These are phyloP conservation scores for Sporothrix brunneoviolacea DNA, from an alignment of 2,329 filamentous ascomycete genomes.

Conservation along the genomic window DNA sequence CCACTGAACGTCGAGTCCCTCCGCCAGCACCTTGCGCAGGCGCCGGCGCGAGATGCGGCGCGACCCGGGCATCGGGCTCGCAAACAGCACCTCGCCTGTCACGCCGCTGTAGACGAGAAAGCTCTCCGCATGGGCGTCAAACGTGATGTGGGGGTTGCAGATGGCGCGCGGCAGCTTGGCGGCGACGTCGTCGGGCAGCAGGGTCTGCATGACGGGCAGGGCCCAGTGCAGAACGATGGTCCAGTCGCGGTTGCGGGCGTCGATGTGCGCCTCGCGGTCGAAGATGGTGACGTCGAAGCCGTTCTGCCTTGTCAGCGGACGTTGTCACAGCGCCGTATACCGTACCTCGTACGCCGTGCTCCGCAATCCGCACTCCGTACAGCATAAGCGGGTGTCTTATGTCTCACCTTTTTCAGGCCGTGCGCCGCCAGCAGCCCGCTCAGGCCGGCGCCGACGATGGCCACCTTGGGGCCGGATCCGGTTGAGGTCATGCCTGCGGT, in stretches of 20 bases:
- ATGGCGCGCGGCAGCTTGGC: constrained; percentile 25
- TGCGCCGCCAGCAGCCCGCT: constrained; percentile 32
- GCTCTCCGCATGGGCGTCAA: constrained; percentile 25
- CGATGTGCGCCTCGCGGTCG: constrained; percentile 26
- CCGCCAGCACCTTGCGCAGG: constrained; percentile 27
- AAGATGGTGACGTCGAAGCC: constrained; percentile 29
- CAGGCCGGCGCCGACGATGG: constrained; percentile 32
- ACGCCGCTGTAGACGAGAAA: constrained; percentile 29
- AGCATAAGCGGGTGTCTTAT: neutral
- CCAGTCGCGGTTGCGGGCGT: constrained; percentile 30
- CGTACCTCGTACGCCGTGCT: neutral
- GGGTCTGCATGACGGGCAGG: constrained; percentile 27
- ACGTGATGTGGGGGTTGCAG: constrained; percentile 30
- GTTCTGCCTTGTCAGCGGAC: constrained; percentile 19
- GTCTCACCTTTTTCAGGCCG: constrained; percentile 28
- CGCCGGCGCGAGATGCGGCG: constrained; percentile 29
- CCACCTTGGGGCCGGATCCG: constrained; percentile 20
- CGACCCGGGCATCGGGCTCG: constrained; percentile 26
- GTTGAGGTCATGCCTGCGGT: neutral
- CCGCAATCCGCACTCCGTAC: too few species aligned
- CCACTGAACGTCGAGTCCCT: constrained; percentile 29
- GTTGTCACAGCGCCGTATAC: neutral
- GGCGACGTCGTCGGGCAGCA: constrained; percentile 29
- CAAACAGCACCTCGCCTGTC: constrained; percentile 31
- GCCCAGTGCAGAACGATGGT: constrained; percentile 36